Base-by-base conservation (phyloP, 805 yeast species). In the Candida pini region DNA sequence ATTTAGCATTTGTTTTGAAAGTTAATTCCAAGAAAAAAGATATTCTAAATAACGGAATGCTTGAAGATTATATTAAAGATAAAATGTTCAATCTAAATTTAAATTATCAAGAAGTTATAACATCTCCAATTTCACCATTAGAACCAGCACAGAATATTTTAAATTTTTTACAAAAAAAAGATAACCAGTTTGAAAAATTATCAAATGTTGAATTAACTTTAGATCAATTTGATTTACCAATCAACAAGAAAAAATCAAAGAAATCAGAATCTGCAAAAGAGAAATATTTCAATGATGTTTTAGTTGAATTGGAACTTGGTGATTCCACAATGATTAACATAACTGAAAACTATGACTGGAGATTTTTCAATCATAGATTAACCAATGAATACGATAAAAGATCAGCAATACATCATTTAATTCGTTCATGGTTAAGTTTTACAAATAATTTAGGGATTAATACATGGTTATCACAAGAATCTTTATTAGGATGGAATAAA, bases 341-440 rank as follows among this genome's bases (percentile, higher is more conserved):
- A n/a, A 60, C 54, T 24, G 56, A 67, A 57, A 63, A 55, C 35
- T 78, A 78, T 47, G 87, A 80, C 53, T 78, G 84, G 82, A 65
- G 85, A 39, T 79, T 77, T 45, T 80, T 78, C 65, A 68, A 66
- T 43, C 53, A 60, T 31, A 56, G 65, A 25, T 54, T 67, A n/a
- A 46, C 47, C 21, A 56, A 56, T 25, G 46, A 57, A 24, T 60
- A 58, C 28, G 66, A 66, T 40, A 56, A 62, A 42, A 70, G 66
- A 12, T 64, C 73, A 3, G 32, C 41, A n/a, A 60, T 77, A 41
- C 74, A 71, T 38, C 64, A 64, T 35, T 44, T 70, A 27, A 62
- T 67, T 10, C 54, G 68, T 26, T 67, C 67, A 12, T 73, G 74
- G 69, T 43, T 68, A 15, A 64, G 63, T 34, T 62, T 73, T 34